Conservation (phyloP, 768 basidiomycete species). For the Cubamyces lactineus region DNA sequence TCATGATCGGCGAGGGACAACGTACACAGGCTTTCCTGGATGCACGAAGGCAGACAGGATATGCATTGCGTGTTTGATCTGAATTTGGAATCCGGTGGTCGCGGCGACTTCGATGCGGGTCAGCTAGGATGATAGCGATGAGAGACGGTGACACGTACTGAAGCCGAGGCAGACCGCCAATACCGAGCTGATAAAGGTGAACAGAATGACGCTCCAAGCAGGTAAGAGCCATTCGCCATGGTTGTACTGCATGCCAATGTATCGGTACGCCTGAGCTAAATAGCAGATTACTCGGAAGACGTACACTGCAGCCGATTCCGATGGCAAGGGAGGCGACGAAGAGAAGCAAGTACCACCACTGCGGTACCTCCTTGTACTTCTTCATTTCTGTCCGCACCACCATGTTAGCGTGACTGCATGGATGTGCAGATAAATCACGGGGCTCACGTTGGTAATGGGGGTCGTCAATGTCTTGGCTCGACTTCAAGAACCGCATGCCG, state of each 20-base stretch:
- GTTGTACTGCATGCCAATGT: conserved; percentile 28
- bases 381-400: conserved; percentile 44
- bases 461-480: conserved; percentile 48
- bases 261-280: not conserved
- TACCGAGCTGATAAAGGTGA: conserved; percentile 48
- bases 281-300: not conserved
- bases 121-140: not conserved
- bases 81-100: conserved; percentile 48
- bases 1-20: not conserved
- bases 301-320: conserved; percentile 48
- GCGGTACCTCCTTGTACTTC: conserved; percentile 56
- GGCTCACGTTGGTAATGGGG: conserved; percentile 51
- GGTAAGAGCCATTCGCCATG: conserved; percentile 50
- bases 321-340: conserved; percentile 50
- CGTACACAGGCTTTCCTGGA: conserved; percentile 50
- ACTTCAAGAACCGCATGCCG: conserved; percentile 42
- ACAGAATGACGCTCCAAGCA: conserved; percentile 56
- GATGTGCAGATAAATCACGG: too few relatives aligned
- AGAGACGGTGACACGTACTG: conserved; percentile 34
- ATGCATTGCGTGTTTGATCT: conserved; percentile 53
- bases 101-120: conserved; percentile 38
- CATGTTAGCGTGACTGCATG: too few relatives aligned
- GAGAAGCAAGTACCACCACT: conserved; percentile 52
- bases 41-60: conserved; percentile 55
- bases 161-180: conserved; percentile 38